Conservation (phyloP, 2,329 filamentous ascomycete species). For the Colletotrichum sp. region DNA sequence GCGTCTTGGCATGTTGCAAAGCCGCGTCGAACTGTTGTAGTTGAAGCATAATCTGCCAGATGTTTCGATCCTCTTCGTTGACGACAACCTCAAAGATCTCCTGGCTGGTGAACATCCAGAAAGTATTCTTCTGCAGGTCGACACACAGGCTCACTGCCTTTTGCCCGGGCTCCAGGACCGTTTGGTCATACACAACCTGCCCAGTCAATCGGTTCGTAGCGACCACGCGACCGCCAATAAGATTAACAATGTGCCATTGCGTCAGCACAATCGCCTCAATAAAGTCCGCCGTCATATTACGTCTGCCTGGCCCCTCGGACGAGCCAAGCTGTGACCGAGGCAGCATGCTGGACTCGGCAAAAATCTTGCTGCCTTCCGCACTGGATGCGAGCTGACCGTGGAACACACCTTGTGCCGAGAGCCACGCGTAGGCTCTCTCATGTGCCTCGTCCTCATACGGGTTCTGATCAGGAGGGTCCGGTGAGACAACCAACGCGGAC, state of each 20-base stretch:
- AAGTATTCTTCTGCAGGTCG: constrained; percentile 94
- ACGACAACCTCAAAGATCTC: constrained; percentile 95
- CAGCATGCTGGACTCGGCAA: constrained; percentile 80
- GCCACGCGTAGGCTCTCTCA: constrained; percentile 87
- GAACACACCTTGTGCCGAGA: constrained; percentile 84
- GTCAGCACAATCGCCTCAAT: constrained; percentile 85
- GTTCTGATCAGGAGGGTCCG: constrained; percentile 66
- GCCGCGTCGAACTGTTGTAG: constrained; percentile 89
- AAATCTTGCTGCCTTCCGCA: constrained; percentile 74
- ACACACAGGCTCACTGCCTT: constrained; percentile 83
- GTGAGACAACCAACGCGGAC: constrained; percentile 77
- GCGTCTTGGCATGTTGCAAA: constrained; percentile 81
- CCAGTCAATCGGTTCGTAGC: constrained; percentile 89
- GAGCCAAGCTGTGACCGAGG: constrained; percentile 69
- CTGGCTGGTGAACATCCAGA: constrained; percentile 91
- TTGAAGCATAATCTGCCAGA: constrained; percentile 93
- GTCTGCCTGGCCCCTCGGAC: constrained; percentile 50
- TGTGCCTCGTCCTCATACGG: constrained; percentile 60
- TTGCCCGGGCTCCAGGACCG: constrained; percentile 81
- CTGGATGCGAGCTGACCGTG: constrained; percentile 79
- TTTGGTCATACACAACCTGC: constrained; percentile 84
- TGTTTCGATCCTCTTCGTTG: constrained; percentile 86
- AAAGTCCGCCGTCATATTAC: constrained; percentile 70
- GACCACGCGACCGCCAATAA: constrained; percentile 83
- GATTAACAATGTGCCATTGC: constrained; percentile 88